Conservation (phyloP, 2,329 filamentous ascomycete genomes). For the Rosellinia necatrix region DNA sequence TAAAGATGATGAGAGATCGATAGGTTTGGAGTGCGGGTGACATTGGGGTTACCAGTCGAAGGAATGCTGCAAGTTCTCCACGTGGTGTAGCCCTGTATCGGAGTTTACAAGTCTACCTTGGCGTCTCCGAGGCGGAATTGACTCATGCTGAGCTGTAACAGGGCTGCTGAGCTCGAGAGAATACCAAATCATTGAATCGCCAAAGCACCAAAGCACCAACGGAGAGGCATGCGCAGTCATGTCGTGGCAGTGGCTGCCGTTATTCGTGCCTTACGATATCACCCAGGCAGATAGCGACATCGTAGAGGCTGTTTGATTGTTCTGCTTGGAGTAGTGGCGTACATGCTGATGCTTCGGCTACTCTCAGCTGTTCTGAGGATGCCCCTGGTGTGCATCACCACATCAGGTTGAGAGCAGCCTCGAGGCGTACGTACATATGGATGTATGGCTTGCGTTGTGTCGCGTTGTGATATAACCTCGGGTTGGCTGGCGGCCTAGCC, state of each 20-base stretch:
- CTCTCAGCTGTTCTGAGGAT: slow-evolving; percentile 23
- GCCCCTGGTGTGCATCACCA: background rate
- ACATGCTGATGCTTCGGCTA: slow-evolving; percentile 17
- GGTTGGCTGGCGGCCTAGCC: slow-evolving; percentile 6
- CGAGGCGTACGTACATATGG: no score
- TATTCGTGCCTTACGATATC: slow-evolving; percentile 20
- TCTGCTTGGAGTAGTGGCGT: slow-evolving; percentile 11
- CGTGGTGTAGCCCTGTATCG: slow-evolving; percentile 22
- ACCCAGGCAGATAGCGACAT: slow-evolving; percentile 5
- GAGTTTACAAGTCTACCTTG: slow-evolving; percentile 19
- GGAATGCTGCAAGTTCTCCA: slow-evolving; percentile 23
- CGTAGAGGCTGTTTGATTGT: slow-evolving; percentile 9
- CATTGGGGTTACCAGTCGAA: slow-evolving; percentile 2
- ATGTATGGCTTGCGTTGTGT: no score
- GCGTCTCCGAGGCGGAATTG: slow-evolving; percentile 14
- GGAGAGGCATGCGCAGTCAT: slow-evolving; percentile 13
- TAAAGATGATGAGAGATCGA: background rate
- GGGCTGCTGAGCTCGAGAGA: background rate
- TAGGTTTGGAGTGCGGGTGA: slow-evolving; percentile 1
- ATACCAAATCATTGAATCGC: slow-evolving; percentile 8
- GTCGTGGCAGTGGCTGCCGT: slow-evolving; percentile 9
- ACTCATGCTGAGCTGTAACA: slow-evolving; percentile 23
- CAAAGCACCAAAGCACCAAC: no score
- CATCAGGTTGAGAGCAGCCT: background rate
- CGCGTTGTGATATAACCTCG: slow-evolving; percentile 11